phyloP scores from a whole-genome alignment of 2,329 filamentous ascomycete species.

The Fusarium sp. region DNA sequence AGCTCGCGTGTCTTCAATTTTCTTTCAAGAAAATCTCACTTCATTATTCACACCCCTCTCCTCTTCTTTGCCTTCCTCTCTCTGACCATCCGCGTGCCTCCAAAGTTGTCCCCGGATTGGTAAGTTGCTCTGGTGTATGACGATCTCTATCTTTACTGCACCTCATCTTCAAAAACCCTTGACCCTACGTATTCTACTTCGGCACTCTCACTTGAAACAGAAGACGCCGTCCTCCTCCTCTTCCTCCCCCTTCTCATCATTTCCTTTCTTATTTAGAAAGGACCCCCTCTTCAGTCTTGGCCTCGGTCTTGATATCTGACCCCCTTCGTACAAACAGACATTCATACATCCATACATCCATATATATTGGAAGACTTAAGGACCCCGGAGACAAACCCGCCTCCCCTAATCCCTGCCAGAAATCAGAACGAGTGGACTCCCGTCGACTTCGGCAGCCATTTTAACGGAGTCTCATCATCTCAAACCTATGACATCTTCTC shows the following conservation, averaged over 20 bases:
- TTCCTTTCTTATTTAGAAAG: constrained; percentile 21
- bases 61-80: not conserved
- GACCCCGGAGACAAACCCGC: constrained; percentile 12
- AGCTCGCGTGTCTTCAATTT: constrained; percentile 20
- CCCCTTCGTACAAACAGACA: constrained; percentile 1
- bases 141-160: constrained; percentile 41
- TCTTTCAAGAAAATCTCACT: not conserved
- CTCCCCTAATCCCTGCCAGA: constrained; percentile 28
- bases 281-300: constrained; percentile 7
- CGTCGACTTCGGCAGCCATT: constrained; percentile 32
- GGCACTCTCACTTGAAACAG: constrained; percentile 12
- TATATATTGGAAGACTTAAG: constrained; percentile 2
- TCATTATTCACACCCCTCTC: constrained; percentile 5
- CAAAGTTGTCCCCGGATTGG: constrained; percentile 43
- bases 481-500: constrained; percentile 38
- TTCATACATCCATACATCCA: too few relatives aligned
- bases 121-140: constrained; percentile 47
- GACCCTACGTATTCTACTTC: constrained; percentile 2
- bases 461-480: constrained; percentile 19
- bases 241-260: not conserved
- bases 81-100: constrained; percentile 21
- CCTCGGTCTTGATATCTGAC: constrained; percentile 2
- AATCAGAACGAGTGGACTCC: constrained; percentile 31
- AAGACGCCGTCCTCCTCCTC: constrained; percentile 6
- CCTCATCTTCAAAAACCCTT: constrained; percentile 27